These are phyloP conservation scores for Russula sp. DNA, from an alignment of 768 basidiomycete genomes.

Conservation along the genomic window DNA sequence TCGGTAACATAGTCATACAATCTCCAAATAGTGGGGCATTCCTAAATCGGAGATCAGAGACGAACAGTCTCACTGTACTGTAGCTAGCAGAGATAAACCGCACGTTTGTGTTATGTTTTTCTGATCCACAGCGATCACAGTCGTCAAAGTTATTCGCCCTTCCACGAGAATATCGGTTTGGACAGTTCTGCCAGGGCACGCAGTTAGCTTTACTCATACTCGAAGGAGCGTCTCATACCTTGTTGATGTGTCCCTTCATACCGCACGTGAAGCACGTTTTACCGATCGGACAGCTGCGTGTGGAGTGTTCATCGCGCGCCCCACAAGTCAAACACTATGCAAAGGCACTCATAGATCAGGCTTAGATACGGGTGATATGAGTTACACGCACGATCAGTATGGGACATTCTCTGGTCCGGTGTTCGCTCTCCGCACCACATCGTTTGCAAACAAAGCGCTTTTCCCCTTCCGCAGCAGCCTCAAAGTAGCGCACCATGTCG, in stretches of 20 bases:
- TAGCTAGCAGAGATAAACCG: conserved; percentile 28
- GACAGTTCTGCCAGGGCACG: conserved; percentile 53
- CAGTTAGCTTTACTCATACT: conserved; percentile 4
- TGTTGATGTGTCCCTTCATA: conserved; percentile 79
- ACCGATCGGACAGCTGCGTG: conserved; percentile 74
- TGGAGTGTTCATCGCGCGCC: conserved; percentile 72
- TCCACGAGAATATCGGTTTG: conserved; percentile 50
- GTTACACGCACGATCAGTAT: conserved; percentile 58
- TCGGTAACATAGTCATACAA: conserved; percentile 69
- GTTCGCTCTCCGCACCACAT: conserved; percentile 72
- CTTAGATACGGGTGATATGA: neutral
- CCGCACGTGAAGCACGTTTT: conserved; percentile 79
- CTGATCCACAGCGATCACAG: conserved; percentile 69
- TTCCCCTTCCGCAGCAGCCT: conserved; percentile 42
- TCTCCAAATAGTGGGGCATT: conserved; percentile 82
- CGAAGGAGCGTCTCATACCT: conserved; percentile 41
- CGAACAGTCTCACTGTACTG: neutral
- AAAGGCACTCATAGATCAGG: neutral
- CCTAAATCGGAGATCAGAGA: conserved; percentile 43
- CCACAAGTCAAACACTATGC: conserved; percentile 77
- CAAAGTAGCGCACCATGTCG: conserved; percentile 61
- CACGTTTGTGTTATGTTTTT: conserved; percentile 62
- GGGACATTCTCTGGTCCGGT: conserved; percentile 65
- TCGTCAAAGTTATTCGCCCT: conserved; percentile 41
- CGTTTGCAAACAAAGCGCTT: conserved; percentile 67